A percentile compares a stretch with the other conserved stretches of the same genome.
phyloP scores from a whole-genome alignment of 2,329 filamentous ascomycete species.

The Mycogone perniciosa region DNA sequence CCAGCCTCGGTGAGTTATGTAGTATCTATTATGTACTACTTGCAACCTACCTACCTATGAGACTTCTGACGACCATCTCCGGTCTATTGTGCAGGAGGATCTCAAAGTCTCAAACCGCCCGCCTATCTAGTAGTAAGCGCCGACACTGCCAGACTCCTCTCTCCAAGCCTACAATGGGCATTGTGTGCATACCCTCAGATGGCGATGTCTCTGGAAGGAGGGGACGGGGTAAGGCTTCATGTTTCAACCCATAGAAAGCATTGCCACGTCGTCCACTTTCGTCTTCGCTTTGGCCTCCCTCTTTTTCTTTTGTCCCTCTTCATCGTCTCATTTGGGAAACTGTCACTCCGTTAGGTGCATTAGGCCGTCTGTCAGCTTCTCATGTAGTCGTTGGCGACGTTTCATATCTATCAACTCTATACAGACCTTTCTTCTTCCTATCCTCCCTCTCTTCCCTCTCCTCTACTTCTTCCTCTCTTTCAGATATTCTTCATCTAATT shows the following conservation, averaged over 20 bases:
- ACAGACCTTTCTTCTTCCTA: neutral
- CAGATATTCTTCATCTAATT: constrained; percentile 13
- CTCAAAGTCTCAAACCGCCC: too few species aligned
- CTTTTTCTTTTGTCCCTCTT: constrained; percentile 20
- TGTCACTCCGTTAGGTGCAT: neutral
- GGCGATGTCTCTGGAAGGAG: neutral
- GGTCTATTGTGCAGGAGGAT: too few species aligned
- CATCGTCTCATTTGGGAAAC: neutral
- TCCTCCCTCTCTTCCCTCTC: neutral
- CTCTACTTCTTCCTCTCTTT: neutral
- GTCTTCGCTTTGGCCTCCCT: constrained; percentile 11
- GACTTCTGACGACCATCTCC: too few species aligned
- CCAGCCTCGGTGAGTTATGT: too few species aligned
- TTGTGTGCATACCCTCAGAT: too few species aligned
- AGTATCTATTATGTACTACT: too few species aligned
- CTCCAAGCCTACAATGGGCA: neutral
- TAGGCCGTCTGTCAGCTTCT: neutral
- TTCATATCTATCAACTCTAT: constrained; percentile 16
- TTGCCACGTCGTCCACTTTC: constrained; percentile 2
- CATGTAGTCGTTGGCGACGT: neutral
- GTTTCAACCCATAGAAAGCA: constrained; percentile 4
- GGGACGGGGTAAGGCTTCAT: neutral
- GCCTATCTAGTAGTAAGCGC: too few species aligned
- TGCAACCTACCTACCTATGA: too few species aligned
- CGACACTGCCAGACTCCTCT: too few species aligned